Percentiles rank a stretch among this genome's conserved stretches.
Conservation (phyloP, 2,329 filamentous ascomycete species). For the Fusarium setosum region DNA sequence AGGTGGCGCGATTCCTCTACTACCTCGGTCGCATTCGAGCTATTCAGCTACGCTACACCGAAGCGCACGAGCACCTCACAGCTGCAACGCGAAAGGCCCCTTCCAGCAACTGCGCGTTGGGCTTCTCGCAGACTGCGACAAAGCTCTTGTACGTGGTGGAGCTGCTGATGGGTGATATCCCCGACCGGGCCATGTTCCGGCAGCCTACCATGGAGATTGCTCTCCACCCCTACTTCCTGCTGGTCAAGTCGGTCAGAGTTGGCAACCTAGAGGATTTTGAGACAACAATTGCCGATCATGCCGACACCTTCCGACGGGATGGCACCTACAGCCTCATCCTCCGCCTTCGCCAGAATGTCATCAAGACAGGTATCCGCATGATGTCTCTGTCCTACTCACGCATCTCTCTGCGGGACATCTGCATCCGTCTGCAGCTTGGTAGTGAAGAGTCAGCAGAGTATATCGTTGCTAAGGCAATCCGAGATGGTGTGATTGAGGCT, state of each 20-base stretch:
- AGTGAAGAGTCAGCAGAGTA: slow-evolving; percentile 99
- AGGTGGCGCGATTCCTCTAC: slow-evolving; percentile 96
- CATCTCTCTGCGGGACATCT: slow-evolving; percentile 97
- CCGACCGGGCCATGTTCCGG: slow-evolving; percentile 93
- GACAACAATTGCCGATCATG: slow-evolving; percentile 83
- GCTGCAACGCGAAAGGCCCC: slow-evolving; percentile 96
- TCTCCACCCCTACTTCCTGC: slow-evolving; percentile 90
- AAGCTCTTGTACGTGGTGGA: slow-evolving; percentile 98
- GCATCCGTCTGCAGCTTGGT: slow-evolving; percentile 90
- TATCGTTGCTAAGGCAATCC: slow-evolving; percentile 98
- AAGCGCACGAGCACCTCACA: slow-evolving; percentile 93
- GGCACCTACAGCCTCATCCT: slow-evolving; percentile 96
- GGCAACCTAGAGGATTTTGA: slow-evolving; percentile 95
- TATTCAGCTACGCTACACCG: slow-evolving; percentile 96
- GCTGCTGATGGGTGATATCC: slow-evolving; percentile 98
- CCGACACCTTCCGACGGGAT: slow-evolving; percentile 88
- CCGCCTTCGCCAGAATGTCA: slow-evolving; percentile 96
- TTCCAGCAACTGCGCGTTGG: slow-evolving; percentile 86
- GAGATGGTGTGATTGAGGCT: slow-evolving; percentile 96
- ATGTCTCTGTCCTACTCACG: slow-evolving; percentile 98
- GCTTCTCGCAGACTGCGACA: slow-evolving; percentile 95
- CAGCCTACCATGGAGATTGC: slow-evolving; percentile 87
- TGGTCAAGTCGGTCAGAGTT: slow-evolving; percentile 96
- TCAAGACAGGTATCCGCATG: slow-evolving; percentile 99
- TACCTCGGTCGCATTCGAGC: slow-evolving; percentile 96